phyloP scores from a whole-genome alignment of 2,329 filamentous ascomycete species.

The Aspergillus sp. region DNA sequence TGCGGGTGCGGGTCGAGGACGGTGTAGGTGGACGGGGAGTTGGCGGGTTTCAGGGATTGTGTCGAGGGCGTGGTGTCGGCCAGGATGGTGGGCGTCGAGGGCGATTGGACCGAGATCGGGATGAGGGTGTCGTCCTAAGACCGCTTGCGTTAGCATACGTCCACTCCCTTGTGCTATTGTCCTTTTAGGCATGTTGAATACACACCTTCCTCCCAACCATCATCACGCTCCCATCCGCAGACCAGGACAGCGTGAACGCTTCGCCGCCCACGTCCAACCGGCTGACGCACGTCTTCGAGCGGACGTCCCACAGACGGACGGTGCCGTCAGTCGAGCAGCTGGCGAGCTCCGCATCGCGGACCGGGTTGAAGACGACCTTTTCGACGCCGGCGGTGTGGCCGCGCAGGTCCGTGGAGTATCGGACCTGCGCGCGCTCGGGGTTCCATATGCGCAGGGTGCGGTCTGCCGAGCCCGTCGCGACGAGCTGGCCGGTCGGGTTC shows the following conservation, averaged over 20 bases:
- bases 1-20: slow-evolving; percentile 45
- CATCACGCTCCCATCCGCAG: slow-evolving; percentile 46
- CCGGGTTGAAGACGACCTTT: slow-evolving; percentile 50
- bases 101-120: slow-evolving; percentile 43
- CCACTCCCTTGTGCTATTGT: no score
- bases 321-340: slow-evolving; percentile 51
- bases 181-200: background rate
- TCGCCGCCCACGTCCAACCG: slow-evolving; percentile 50
- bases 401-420: slow-evolving; percentile 49
- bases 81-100: slow-evolving; percentile 35
- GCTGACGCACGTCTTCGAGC: slow-evolving; percentile 48
- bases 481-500: slow-evolving; percentile 79
- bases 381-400: slow-evolving; percentile 49
- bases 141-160: background rate
- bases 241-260: slow-evolving; percentile 50
- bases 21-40: slow-evolving; percentile 32
- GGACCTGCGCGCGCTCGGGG: slow-evolving; percentile 46
- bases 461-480: slow-evolving; percentile 86
- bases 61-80: slow-evolving; percentile 13
- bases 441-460: slow-evolving; percentile 94
- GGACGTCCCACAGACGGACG: slow-evolving; percentile 52
- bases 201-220: slow-evolving; percentile 49
- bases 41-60: slow-evolving; percentile 12
- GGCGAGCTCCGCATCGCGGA: slow-evolving; percentile 49
- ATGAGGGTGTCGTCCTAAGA: slow-evolving; percentile 49